A percentile compares a stretch with the other conserved stretches of the same genome.
phyloP scores from a whole-genome alignment of 2,329 filamentous ascomycete genomes.

The Xenoacremonium recifei region DNA sequence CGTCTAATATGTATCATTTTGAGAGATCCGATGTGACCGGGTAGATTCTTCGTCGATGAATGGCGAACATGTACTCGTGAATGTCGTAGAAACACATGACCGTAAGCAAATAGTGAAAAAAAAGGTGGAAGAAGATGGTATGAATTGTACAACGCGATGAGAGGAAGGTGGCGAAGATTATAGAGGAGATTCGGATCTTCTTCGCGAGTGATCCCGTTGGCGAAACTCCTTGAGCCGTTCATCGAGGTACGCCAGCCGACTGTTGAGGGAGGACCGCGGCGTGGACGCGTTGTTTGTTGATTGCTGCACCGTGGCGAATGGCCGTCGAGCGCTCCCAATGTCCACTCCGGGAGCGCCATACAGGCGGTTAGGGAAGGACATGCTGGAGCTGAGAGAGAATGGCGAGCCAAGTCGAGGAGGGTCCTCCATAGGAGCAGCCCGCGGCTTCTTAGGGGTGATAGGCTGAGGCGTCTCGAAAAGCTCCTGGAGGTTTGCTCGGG shows the following conservation, averaged over 20 bases:
- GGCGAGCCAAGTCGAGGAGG: constrained; percentile 58
- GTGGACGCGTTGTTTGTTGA: constrained; percentile 33
- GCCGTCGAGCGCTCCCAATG: constrained; percentile 43
- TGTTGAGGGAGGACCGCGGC: constrained; percentile 44
- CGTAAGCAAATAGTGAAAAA: constrained; percentile 19
- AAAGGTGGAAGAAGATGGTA: constrained; percentile 12
- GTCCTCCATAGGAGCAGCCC: constrained; percentile 32
- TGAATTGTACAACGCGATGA: too few relatives aligned
- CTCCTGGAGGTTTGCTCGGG: constrained; percentile 41
- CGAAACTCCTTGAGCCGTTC: constrained; percentile 56
- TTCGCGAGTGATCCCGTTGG: constrained; percentile 38
- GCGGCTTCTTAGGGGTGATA: constrained; percentile 10
- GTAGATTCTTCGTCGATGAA: constrained; percentile 11
- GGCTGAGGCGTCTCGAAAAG: constrained; percentile 34
- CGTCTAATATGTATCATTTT: constrained; percentile 26
- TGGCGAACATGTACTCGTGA: constrained; percentile 23
- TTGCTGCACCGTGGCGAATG: constrained; percentile 59
- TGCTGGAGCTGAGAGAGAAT: constrained; percentile 51
- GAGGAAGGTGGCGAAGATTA: too few relatives aligned
- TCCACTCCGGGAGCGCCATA: constrained; percentile 47
- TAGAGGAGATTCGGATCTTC: constrained; percentile 50
- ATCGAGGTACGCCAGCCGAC: constrained; percentile 57
- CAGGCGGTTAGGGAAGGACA: constrained; percentile 61
- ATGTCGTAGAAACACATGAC: constrained; percentile 22
- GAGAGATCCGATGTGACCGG: constrained; percentile 13